Evolutionary conservation across 2,329 filamentous ascomycete species (phyloP).

Genomic region (Plectosphaerella cucumerina): DNA sequence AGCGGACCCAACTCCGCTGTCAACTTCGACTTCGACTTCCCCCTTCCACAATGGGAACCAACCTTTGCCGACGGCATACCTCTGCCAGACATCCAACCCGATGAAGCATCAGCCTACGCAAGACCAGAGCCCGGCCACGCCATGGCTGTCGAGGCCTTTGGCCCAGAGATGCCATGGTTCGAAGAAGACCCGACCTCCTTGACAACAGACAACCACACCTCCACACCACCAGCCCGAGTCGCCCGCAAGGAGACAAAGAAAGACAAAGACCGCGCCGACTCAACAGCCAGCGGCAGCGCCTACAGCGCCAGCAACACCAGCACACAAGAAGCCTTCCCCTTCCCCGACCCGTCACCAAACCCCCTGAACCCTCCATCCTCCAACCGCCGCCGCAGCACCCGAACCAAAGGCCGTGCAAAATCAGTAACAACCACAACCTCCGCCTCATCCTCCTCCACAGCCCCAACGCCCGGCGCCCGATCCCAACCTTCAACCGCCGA

Average conservation of each 20-base stretch:
- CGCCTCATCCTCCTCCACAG: not conserved
- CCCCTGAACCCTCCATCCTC: conserved; percentile 2
- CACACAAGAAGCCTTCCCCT: not conserved
- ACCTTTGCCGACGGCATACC: conserved; percentile 7
- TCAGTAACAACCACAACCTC: not conserved
- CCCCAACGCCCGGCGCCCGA: not conserved
- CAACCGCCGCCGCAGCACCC: conserved; percentile 3
- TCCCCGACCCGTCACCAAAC: conserved; percentile 1
- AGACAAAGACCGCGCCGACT: conserved; percentile 7
- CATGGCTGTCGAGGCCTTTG: not conserved
- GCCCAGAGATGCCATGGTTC: not conserved
- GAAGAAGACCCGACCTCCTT: not conserved
- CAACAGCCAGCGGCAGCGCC: conserved; percentile 1
- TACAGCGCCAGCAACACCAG: not conserved
- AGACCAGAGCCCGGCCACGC: no score
- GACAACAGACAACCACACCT: not conserved
- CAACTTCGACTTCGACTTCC: conserved; percentile 7
- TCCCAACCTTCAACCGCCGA: not conserved
- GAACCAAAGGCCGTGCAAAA: not conserved
- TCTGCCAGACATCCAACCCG: not conserved
- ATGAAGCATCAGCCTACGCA: no score
- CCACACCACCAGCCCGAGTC: not conserved
- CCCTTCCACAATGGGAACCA: conserved; percentile 9
- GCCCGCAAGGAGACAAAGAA: conserved; percentile 3
- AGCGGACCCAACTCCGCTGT: not conserved